phyloP scores from a whole-genome alignment of 2,329 filamentous ascomycete genomes.

The Cladophialophora exuberans region DNA sequence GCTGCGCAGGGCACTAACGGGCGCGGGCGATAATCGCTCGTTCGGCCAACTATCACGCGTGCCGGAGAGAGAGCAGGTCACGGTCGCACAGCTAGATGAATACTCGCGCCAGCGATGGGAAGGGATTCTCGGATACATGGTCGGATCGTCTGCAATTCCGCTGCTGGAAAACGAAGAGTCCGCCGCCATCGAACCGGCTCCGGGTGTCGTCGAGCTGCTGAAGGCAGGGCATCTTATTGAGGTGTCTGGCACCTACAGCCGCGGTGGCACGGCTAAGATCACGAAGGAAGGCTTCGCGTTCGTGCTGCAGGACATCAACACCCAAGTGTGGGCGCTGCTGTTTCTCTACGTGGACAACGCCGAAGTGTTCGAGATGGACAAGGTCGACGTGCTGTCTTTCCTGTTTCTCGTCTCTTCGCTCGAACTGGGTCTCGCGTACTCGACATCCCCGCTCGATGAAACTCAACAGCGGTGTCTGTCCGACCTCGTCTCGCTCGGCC shows the following conservation, averaged over 20 bases:
- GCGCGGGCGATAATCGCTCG: slow-evolving; percentile 80
- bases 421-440: slow-evolving; percentile 89
- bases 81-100: slow-evolving; percentile 74
- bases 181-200: slow-evolving; percentile 57
- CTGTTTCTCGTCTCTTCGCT: slow-evolving; percentile 93
- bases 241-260: slow-evolving; percentile 37
- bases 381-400: slow-evolving; percentile 92
- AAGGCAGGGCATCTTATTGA: slow-evolving; percentile 81
- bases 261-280: slow-evolving; percentile 66
- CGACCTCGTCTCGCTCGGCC: slow-evolving; percentile 86
- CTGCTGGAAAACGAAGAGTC: slow-evolving; percentile 19
- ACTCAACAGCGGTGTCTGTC: slow-evolving; percentile 88
- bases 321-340: slow-evolving; percentile 93
- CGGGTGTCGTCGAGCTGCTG: slow-evolving; percentile 82
- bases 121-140: slow-evolving; percentile 92
- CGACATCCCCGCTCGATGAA: slow-evolving; percentile 78
- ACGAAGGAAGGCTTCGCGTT: slow-evolving; percentile 95
- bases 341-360: slow-evolving; percentile 90
- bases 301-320: slow-evolving; percentile 90
- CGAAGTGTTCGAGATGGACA: slow-evolving; percentile 74
- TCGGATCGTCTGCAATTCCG: slow-evolving; percentile 52
- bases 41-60: slow-evolving; percentile 84
- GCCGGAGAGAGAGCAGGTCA: slow-evolving; percentile 65
- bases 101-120: slow-evolving; percentile 93
- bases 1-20: slow-evolving; percentile 82